Conservation (phyloP, 2,329 filamentous ascomycete genomes). For the Hyphodiscus sp. region DNA sequence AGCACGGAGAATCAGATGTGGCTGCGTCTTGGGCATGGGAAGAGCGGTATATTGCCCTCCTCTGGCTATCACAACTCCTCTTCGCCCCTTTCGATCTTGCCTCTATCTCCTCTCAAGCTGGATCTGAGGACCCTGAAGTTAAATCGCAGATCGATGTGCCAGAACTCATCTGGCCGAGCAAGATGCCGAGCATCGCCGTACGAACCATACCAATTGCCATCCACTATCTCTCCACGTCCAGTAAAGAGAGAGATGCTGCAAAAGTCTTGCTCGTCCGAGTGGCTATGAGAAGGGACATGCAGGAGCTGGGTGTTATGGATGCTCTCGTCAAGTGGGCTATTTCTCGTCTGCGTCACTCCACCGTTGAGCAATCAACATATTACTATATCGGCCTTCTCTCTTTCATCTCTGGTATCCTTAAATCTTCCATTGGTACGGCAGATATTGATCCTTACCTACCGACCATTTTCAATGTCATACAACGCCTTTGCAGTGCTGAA, state of each 20-base stretch:
- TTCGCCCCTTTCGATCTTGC: conserved; percentile 85
- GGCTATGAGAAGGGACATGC: conserved; percentile 83
- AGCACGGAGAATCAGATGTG: background rate
- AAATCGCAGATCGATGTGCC: conserved; percentile 33
- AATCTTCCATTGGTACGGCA: conserved; percentile 62
- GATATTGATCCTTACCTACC: conserved; percentile 64
- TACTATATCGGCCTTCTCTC: conserved; percentile 72
- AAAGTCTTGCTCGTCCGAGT: conserved; percentile 74
- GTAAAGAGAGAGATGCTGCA: conserved; percentile 88
- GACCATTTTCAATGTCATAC: conserved; percentile 58
- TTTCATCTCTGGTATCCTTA: conserved; percentile 69
- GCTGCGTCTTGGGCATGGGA: conserved; percentile 64
- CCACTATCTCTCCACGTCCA: conserved; percentile 64
- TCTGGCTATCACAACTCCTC: conserved; percentile 81
- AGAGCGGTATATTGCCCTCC: conserved; percentile 76
- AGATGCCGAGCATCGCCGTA: conserved; percentile 63
- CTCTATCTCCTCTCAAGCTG: conserved; percentile 65
- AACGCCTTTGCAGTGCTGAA: conserved; percentile 49
- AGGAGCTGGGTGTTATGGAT: conserved; percentile 62
- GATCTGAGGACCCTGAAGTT: conserved; percentile 35
- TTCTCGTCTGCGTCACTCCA: conserved; percentile 45
- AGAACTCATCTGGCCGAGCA: conserved; percentile 48
- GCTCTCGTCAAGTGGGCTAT: conserved; percentile 67
- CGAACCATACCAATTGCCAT: conserved; percentile 66
- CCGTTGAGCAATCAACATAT: conserved; percentile 52